Evolutionary conservation across 495 filamentous ascomycete species (phyloP).

Genomic region (Amphirosellinia nigrospora): DNA sequence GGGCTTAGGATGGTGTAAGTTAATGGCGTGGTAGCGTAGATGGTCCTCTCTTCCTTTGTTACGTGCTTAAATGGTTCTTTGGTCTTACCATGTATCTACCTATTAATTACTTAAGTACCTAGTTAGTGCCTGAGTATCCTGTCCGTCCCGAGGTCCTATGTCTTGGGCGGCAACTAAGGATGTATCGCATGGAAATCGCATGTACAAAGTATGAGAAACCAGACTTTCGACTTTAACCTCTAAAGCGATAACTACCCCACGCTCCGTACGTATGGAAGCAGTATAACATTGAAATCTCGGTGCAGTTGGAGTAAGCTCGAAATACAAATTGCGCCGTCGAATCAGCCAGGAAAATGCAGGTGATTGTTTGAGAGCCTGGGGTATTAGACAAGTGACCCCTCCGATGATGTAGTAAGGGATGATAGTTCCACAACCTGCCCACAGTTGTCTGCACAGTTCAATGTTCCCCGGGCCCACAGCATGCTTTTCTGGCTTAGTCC

Average conservation of each 20-base stretch:
- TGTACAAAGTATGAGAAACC: no score
- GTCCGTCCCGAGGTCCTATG: background rate
- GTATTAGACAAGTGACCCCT: slow-evolving; percentile 15
- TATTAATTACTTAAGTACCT: no score
- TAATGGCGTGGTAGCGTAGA: background rate
- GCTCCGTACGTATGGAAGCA: no score
- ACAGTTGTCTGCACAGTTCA: no score
- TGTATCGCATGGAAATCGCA: background rate
- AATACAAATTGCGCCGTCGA: slow-evolving; percentile 18
- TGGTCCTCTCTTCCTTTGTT: background rate
- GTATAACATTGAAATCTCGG: background rate
- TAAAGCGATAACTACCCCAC: no score
- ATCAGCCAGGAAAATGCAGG: slow-evolving; percentile 11
- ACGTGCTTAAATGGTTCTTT: background rate
- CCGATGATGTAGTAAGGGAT: slow-evolving; percentile 16
- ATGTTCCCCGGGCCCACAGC: background rate
- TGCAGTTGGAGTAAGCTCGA: background rate
- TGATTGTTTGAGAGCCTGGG: background rate
- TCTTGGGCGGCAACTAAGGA: background rate
- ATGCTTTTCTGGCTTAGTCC: background rate
- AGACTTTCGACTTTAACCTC: no score
- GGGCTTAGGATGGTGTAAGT: background rate
- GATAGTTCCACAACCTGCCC: no score
- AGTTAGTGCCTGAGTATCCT: no score
- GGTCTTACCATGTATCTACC: no score